These are phyloP conservation scores for Geosmithia morbida DNA, from an alignment of 2,329 filamentous ascomycete species.

Conservation along the genomic window DNA sequence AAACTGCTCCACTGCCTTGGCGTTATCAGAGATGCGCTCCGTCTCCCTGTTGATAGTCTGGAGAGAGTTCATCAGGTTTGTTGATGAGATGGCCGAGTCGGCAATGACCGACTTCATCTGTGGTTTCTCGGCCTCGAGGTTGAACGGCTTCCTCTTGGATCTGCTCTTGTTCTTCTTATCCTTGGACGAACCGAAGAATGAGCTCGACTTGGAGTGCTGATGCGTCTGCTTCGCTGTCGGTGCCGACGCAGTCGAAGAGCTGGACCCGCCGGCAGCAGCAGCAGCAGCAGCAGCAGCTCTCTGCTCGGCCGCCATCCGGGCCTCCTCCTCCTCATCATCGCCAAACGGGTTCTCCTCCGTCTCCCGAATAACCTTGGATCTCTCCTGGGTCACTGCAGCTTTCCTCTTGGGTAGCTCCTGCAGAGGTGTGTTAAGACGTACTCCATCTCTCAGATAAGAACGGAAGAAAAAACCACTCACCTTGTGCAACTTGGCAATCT, in stretches of 20 bases:
- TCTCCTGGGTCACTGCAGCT: slow-evolving; percentile 58
- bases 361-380: slow-evolving; percentile 72
- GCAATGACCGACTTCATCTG: slow-evolving; percentile 81
- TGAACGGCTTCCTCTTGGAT: slow-evolving; percentile 54
- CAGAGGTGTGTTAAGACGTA: too few species aligned
- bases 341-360: slow-evolving; percentile 62
- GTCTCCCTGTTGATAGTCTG: slow-evolving; percentile 83
- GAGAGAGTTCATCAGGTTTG: slow-evolving; percentile 74
- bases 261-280: slow-evolving; percentile 6
- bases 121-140: slow-evolving; percentile 75
- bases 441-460: too few species aligned
- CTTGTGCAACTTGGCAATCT: slow-evolving; percentile 65
- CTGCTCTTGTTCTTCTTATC: slow-evolving; percentile 35
- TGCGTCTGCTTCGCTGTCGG: slow-evolving; percentile 1
- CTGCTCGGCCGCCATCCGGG: slow-evolving; percentile 14
- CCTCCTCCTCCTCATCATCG: slow-evolving; percentile 47
- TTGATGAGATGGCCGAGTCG: slow-evolving; percentile 78
- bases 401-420: slow-evolving; percentile 52
- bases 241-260: slow-evolving; percentile 4
- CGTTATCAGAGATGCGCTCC: slow-evolving; percentile 77
- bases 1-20: slow-evolving; percentile 60
- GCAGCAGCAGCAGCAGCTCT: slow-evolving; percentile 9
- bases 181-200: slow-evolving; percentile 15
- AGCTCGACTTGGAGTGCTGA: slow-evolving; percentile 2
- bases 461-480: too few species aligned